Evolutionary conservation across 2,329 filamentous ascomycete species (phyloP), one percentile per base, ranked within the genome.

Genomic region (Alternaria rosae): DNA sequence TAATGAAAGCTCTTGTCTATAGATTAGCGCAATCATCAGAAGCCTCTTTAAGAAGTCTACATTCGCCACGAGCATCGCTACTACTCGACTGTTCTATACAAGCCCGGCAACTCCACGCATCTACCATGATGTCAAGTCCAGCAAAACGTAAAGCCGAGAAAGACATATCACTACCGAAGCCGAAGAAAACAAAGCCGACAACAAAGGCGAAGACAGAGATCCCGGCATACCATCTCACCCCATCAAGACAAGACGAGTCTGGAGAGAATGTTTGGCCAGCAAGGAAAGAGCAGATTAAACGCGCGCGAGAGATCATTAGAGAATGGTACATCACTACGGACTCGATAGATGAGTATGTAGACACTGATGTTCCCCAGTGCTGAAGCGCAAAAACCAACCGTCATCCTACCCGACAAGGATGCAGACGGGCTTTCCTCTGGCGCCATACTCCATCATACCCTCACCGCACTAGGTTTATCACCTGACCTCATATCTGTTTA

Each of bases 381-480:
- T 17, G 69, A 79, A 15, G 78, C 85, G 11, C 77, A 82, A 10
- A 82, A 86, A 58, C 81, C 78, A 35, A 86, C 85, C 1, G 76
- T 91, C 17, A 87, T 92, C 13, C 82, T 91, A 0, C 89, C 89
- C 0, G 89, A 91, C 71, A 91, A 91, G 70, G 89, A 91, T 67
- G 88, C 88, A 3, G 89, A 91, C 74, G 89, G 89, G 0, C 79
- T 92, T 4, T 85, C 85, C 3, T 87, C 89, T 3, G 89, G 89
- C 1, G 85, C 85, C 1, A 91, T 91, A 28, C 73, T 91, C 2
- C 81, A 86, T 57, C 85, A 85, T 57, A 90, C 88, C 0, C 80
- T 91, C 4, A 75, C 85, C 2, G 77, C 86, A 2, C 84, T 91
- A 0, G 89, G 89, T 2, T 81, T 91, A 1, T 75, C 84, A 10